Evolutionary conservation across 352 stramenopile species (phyloP), one percentile per base, ranked within the genome.

Genomic region (Phytophthora pini): DNA sequence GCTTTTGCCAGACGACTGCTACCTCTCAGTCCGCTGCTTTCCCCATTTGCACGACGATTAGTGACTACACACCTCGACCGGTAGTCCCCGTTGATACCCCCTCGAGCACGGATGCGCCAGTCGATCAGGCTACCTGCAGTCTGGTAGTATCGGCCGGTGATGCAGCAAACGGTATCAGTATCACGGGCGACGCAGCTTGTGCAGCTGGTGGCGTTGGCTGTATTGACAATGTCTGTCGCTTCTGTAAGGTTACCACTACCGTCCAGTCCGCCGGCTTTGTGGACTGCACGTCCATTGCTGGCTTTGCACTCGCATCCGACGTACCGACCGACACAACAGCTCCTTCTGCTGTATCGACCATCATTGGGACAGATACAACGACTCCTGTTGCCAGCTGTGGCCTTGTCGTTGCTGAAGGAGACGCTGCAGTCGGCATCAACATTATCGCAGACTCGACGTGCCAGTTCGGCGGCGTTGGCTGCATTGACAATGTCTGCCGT

Each of bases 141-240:
- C 40, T 70, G 4, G 56, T 61, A 6, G 62, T 76, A 11, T 74
- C 68, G 1, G 27, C 53, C 2, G 68, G 70, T 2, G 75, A 83
- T 38, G 47, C 60, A 1, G 58, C 55, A 22, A 64, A 58, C 29
- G 75, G 75, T 0, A 72, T 83, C 39, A 61, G 63, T 20, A 69
- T 80, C 40, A 36, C 68, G 15, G 48, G 53, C 0, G 75, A 84
- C 31, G 39, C 55, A 2, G 52, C 58, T 9, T 82, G 72, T 20
- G 46, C 26, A 5, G 44, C 1, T 20, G 75, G 72, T 1, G 75
- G 69, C 12, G 11, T 76, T 27, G 76, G 76, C 5, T 84, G 76
- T 29, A 71, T 81, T 3, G 52, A 73, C 12, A 61, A 32, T 29
- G 61, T 74, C 1, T 84, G 76, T 51, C 72, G 73, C 26, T 81